Evolutionary conservation across 176 grass and related monocot genomes (phyloP).

Genomic region (Bonia amplexicaulis): DNA sequence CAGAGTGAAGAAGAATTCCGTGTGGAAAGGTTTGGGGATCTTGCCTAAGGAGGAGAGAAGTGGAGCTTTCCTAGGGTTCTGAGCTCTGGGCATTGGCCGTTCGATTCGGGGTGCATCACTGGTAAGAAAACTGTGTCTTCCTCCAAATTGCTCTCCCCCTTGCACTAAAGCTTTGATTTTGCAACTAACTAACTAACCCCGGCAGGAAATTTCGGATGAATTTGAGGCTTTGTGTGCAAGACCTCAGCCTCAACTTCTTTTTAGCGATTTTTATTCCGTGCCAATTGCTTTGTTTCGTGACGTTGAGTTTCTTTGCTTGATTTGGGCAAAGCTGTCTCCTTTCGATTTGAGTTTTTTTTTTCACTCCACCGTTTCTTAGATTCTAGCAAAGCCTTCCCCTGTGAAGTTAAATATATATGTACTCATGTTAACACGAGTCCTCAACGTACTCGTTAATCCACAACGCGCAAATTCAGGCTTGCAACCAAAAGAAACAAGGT

Average conservation of each 20-base stretch:
- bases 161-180: not conserved
- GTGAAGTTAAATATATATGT: not conserved
- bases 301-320: not conserved
- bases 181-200: not conserved
- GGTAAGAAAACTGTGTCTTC: not conserved
- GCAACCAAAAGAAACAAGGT: not conserved
- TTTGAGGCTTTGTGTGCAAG: not conserved
- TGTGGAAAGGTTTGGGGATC: not conserved
- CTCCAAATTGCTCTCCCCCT: not conserved
- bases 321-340: not conserved
- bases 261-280: not conserved
- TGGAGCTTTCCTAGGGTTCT: not conserved
- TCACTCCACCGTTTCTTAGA: not conserved
- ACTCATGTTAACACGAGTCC: not conserved
- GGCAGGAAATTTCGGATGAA: not conserved
- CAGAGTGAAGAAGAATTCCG: not conserved
- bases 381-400: not conserved
- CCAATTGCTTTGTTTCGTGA: not conserved
- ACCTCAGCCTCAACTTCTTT: not conserved
- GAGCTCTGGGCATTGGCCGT: not conserved
- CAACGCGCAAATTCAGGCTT: not conserved
- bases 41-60: not conserved
- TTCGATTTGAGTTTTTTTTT: not conserved
- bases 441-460: conserved; percentile 1
- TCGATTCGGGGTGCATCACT: not conserved